These are phyloP conservation scores for Cyberlindnera saturnus DNA, from an alignment of 805 yeast species.

Conservation along the genomic window DNA sequence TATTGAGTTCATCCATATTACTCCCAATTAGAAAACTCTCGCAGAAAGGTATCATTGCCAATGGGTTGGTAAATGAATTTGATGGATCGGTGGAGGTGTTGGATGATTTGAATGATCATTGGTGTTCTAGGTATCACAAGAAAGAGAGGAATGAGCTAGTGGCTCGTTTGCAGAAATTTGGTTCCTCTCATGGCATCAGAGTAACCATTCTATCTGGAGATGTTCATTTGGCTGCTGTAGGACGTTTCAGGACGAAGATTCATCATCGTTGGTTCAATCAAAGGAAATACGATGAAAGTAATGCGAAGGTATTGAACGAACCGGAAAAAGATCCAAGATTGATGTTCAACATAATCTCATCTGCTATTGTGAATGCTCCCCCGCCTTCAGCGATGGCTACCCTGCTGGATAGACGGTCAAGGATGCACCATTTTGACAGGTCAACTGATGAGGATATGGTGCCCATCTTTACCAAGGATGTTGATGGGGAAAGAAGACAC, in stretches of 20 bases:
- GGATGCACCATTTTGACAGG: constrained; percentile 57
- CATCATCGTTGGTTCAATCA: constrained; percentile 37
- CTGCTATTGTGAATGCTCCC: constrained; percentile 89
- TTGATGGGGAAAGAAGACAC: constrained; percentile 41
- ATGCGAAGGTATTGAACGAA: constrained; percentile 32
- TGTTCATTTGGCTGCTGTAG: constrained; percentile 84
- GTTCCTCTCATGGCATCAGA: constrained; percentile 58
- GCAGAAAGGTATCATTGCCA: constrained; percentile 52
- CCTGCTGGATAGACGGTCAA: constrained; percentile 59
- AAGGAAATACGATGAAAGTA: constrained; percentile 30
- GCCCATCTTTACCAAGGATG: constrained; percentile 59
- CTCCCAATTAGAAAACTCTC: constrained; percentile 60
- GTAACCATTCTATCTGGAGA: constrained; percentile 88
- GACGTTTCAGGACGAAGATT: constrained; percentile 59
- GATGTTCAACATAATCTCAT: constrained; percentile 77
- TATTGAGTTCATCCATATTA: constrained; percentile 57
- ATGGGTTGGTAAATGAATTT: constrained; percentile 82
- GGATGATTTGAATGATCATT: constrained; percentile 93
- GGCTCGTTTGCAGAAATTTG: constrained; percentile 56
- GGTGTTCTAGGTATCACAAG: constrained; percentile 91
- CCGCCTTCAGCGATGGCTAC: constrained; percentile 86
- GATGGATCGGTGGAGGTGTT: constrained; percentile 88
- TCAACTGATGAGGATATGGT: constrained; percentile 75
- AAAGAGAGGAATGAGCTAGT: constrained; percentile 72
- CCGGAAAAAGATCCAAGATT: constrained; percentile 72